phyloP scores from a whole-genome alignment of 208 protist species.

The Kentomonas sorsogonicus region DNA sequence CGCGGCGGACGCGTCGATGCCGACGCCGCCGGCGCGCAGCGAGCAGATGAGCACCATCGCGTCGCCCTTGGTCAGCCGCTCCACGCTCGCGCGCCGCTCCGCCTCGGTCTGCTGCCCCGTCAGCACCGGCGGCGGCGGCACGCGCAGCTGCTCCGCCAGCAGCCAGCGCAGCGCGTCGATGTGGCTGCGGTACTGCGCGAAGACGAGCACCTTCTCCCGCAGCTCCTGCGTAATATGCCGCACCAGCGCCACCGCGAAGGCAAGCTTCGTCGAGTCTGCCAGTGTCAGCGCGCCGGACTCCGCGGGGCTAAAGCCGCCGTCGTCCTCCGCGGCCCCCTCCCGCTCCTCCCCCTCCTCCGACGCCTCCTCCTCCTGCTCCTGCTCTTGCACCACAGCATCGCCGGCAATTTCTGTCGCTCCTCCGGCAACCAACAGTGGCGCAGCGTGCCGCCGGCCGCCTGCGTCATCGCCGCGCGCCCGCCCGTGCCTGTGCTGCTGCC shows the following conservation, averaged over 20 bases:
- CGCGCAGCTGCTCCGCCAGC: constrained; percentile 21
- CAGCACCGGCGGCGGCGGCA: constrained; percentile 27
- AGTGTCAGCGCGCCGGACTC: constrained; percentile 20
- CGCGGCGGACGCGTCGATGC: constrained; percentile 90
- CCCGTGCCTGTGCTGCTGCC: neutral
- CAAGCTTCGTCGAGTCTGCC: constrained; percentile 59
- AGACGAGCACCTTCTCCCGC: constrained; percentile 77
- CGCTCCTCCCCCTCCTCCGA: neutral
- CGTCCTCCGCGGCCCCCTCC: constrained; percentile 19
- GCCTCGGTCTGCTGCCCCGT: constrained; percentile 30
- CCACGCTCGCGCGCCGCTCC: constrained; percentile 46
- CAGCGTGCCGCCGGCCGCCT: neutral
- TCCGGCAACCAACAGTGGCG: neutral
- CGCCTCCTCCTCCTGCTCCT: neutral
- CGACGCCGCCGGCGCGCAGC: constrained; percentile 89
- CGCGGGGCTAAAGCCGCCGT: neutral
- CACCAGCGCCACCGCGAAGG: constrained; percentile 46
- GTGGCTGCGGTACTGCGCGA: constrained; percentile 63
- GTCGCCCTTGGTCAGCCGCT: constrained; percentile 49
- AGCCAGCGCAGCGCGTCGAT: constrained; percentile 41
- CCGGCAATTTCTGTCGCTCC: neutral
- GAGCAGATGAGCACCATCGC: constrained; percentile 83
- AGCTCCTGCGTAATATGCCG: constrained; percentile 36
- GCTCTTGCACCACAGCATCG: neutral
- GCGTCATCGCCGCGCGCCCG: neutral